These are phyloP conservation scores for Taphrina pruni DNA, from an alignment of 1,139 yeast species.

Conservation along the genomic window DNA sequence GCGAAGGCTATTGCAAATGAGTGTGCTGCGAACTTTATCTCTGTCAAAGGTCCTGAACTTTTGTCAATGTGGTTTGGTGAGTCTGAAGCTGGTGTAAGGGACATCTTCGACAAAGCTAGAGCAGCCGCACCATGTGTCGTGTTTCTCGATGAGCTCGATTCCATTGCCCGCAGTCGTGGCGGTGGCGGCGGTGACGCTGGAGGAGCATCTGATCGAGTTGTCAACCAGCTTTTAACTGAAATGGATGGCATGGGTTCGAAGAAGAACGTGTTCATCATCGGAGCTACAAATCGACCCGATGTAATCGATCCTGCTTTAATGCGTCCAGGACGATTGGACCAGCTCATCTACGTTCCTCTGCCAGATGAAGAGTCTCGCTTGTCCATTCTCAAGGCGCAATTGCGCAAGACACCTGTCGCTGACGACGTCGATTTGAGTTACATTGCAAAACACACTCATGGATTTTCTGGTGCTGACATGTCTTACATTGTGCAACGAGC, in stretches of 20 bases:
- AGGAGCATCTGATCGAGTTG: constrained; percentile 98
- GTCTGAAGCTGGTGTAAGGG: constrained; percentile 95
- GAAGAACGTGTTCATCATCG: constrained; percentile 97
- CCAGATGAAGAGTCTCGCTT: constrained; percentile 95
- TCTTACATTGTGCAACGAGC: constrained; percentile 96
- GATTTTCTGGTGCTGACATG: constrained; percentile 99
- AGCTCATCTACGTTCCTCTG: constrained; percentile 95
- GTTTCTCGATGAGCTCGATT: constrained; percentile 95
- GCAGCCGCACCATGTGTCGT: constrained; percentile 99
- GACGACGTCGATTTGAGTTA: constrained; percentile 89
- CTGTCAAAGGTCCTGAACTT: constrained; percentile 96
- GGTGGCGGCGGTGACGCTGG: constrained; percentile 93
- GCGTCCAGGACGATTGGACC: constrained; percentile 99
- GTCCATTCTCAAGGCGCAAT: constrained; percentile 91
- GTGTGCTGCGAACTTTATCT: constrained; percentile 93
- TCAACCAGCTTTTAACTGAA: constrained; percentile 95
- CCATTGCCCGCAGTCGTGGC: constrained; percentile 97
- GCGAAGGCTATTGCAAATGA: constrained; percentile 99
- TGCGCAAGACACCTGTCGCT: constrained; percentile 97
- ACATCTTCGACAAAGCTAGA: constrained; percentile 96
- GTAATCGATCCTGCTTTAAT: constrained; percentile 98
- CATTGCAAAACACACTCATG: constrained; percentile 90
- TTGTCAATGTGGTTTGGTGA: constrained; percentile 99
- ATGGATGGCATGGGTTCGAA: constrained; percentile 99
- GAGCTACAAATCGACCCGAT: constrained; percentile 95